phyloP scores from a whole-genome alignment of 106 monocot species.

The Dendrobium huoshanense region DNA sequence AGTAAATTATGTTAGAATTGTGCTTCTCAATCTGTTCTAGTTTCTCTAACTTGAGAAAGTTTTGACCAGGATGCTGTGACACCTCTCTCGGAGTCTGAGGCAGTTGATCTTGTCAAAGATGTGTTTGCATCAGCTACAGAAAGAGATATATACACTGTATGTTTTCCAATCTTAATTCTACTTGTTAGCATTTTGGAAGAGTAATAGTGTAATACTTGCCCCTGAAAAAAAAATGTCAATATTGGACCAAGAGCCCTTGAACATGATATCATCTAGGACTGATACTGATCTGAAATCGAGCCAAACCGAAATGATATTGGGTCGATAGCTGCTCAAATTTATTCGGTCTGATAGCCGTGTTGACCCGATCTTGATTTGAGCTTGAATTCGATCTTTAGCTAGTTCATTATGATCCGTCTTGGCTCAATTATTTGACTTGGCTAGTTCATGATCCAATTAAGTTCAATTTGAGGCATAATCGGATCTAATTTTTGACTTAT shows the following conservation, averaged over 20 bases:
- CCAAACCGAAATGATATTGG: neutral
- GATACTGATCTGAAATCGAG: neutral
- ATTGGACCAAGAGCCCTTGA: neutral
- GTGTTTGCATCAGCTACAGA: conserved; percentile 98
- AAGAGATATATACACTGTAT: conserved; percentile 95
- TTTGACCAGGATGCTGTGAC: conserved; percentile 85
- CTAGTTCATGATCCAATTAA: neutral
- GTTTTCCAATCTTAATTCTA: conserved; percentile 4
- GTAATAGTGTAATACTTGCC: neutral
- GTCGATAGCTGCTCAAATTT: neutral
- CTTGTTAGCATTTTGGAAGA: neutral
- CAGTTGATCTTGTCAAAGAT: conserved; percentile 92
- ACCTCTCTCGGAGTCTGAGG: conserved; percentile 75
- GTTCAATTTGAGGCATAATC: neutral
- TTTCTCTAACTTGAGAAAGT: neutral
- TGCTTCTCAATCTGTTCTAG: neutral
- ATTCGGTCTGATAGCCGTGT: no score
- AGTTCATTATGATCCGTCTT: no score
- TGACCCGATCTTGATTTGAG: no score
- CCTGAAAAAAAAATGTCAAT: neutral
- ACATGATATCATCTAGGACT: neutral
- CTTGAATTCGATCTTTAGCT: no score
- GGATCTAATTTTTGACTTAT: no score
- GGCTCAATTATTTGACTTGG: no score
- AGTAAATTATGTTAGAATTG: neutral